Conservation (phyloP, 257 asterid species). For the Solanum arcanum region DNA sequence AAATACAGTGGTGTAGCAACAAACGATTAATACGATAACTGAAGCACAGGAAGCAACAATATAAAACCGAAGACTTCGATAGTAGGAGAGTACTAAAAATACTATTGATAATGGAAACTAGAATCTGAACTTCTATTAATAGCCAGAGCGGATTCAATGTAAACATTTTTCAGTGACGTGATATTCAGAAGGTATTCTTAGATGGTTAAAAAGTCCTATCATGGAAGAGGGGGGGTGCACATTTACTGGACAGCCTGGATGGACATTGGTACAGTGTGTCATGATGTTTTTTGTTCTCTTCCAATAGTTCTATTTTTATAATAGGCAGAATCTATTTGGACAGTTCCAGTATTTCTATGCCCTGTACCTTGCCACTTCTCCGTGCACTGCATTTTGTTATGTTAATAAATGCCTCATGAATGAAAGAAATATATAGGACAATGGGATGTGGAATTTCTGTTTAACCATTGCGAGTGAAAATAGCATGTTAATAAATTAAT, state of each 20-base stretch:
- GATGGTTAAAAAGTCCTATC: background rate
- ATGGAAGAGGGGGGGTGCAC: background rate
- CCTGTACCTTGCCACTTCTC: background rate
- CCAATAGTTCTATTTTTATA: background rate
- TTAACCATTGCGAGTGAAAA: background rate
- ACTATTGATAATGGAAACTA: background rate
- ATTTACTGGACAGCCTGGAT: background rate
- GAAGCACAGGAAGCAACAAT: background rate
- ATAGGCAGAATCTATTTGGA: background rate
- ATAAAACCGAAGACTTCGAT: background rate
- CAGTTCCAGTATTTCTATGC: background rate
- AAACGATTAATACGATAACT: background rate
- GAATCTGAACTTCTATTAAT: background rate
- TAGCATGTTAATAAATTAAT: background rate
- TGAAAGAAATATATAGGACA: background rate
- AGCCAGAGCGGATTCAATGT: background rate
- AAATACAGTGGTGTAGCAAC: background rate
- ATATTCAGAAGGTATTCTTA: background rate
- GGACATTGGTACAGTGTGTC: background rate
- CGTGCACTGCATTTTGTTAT: background rate
- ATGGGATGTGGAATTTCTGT: background rate
- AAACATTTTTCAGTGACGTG: background rate
- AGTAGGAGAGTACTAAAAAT: background rate
- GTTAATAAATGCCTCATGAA: background rate
- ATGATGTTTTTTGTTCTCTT: background rate